A percentile compares a stretch with the other conserved stretches of the same genome.
Conservation (phyloP, 352 stramenopile genomes). For the Pythium folliculosum region DNA sequence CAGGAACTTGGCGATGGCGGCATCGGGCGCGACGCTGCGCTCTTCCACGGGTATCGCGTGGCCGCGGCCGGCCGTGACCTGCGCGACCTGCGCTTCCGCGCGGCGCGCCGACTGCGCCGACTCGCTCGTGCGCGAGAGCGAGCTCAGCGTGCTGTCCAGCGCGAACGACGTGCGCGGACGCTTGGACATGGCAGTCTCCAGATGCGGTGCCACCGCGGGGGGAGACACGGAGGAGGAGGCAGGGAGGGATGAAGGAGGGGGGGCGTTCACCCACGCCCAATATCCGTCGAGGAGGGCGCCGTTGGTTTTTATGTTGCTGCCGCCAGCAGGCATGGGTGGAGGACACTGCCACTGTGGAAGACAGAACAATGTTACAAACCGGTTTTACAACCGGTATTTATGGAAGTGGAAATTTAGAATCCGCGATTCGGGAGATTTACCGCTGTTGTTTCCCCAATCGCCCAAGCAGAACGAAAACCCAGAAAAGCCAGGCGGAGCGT, state of each 20-base stretch:
- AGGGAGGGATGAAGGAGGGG: neutral
- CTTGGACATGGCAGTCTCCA: constrained; percentile 58
- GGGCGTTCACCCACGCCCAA: too few relatives aligned
- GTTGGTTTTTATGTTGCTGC: constrained; percentile 3
- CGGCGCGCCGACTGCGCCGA: constrained; percentile 70
- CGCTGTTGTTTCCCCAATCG: neutral
- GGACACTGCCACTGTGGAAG: neutral
- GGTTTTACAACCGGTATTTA: constrained; percentile 2
- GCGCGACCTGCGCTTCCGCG: constrained; percentile 72
- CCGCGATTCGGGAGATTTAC: neutral
- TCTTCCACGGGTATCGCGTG: constrained; percentile 77
- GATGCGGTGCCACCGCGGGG: neutral
- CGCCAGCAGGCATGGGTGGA: neutral
- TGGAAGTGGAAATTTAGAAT: constrained; percentile 11
- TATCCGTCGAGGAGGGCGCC: neutral
- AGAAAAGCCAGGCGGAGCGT: constrained; percentile 1
- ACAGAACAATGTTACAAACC: neutral
- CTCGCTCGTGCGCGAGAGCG: constrained; percentile 76
- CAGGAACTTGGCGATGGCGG: constrained; percentile 80
- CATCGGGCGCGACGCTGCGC: constrained; percentile 63
- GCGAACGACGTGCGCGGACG: constrained; percentile 37
- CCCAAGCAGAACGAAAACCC: constrained; percentile 7
- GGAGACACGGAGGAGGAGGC: neutral
- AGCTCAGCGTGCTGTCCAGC: constrained; percentile 73
- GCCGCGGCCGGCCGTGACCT: constrained; percentile 68